Percentiles rank a stretch among this genome's conserved stretches.
These are phyloP conservation scores for Penicillium lividum DNA, from an alignment of 495 filamentous ascomycete genomes.

Conservation along the genomic window DNA sequence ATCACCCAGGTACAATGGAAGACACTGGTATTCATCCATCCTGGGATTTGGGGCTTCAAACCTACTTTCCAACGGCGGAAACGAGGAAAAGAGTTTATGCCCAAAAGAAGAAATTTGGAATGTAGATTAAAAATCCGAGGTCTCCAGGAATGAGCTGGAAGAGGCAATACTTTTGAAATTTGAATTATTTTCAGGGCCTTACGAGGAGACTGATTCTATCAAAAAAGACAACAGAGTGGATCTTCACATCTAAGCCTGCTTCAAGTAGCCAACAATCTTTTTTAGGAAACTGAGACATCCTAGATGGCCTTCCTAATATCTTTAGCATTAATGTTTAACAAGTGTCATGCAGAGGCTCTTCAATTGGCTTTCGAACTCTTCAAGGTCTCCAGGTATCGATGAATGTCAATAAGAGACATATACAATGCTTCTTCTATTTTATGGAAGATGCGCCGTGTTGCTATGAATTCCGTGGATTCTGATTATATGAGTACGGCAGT, in stretches of 20 bases:
- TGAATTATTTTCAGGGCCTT: too few species aligned
- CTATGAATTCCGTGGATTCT: constrained; percentile 53
- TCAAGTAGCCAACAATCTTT: too few species aligned
- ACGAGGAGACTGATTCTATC: too few species aligned
- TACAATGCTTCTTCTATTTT: not conserved
- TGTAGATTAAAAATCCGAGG: not conserved
- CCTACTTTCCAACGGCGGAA: constrained; percentile 20
- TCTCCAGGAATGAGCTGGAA: not conserved
- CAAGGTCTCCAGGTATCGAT: not conserved
- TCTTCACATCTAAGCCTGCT: too few species aligned
- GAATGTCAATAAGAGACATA: not conserved
- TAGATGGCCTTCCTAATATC: too few species aligned
- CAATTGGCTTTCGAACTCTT: not conserved
- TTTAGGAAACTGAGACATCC: too few species aligned
- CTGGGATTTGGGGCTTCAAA: constrained; percentile 31
- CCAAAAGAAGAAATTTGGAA: not conserved
- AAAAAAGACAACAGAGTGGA: too few species aligned
- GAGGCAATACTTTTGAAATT: too few species aligned
- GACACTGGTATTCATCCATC: not conserved
- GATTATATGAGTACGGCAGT: constrained; percentile 52
- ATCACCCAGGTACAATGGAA: not conserved
- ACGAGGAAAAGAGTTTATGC: not conserved
- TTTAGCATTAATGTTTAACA: too few species aligned
- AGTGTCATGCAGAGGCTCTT: not conserved
- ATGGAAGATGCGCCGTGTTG: constrained; percentile 38